Evolutionary conservation across 495 filamentous ascomycete genomes (phyloP), one percentile per base, ranked within the genome.

Genomic region (Achaetomiella virescens): DNA sequence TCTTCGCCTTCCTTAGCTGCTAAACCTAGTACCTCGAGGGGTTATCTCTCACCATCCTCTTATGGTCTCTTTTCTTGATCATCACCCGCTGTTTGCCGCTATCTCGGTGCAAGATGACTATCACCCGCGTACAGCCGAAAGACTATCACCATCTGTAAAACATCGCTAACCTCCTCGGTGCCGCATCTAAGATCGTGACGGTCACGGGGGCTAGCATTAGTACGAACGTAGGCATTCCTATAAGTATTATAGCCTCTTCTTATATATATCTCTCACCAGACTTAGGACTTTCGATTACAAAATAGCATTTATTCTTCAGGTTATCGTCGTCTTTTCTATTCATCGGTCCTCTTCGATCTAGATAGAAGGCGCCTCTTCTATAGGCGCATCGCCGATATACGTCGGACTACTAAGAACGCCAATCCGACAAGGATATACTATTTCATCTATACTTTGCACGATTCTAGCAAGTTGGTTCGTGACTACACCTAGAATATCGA

Each of bases 401-500:
- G 57, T 48, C 50, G 36, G 18, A 45, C 14, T 22, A 24, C n/a
- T 48, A 44, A 59, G 35, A 20, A 18, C 14, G 56, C 49, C 21
- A 41, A 10, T 25, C 55, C 48, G 25, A 58, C 55, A 58, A 52
- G 31, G 38, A 54, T 46, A 27, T 38, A 55, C 37, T 20, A 27
- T 33, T 54, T 54, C 27, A 59, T 59, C 50, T 24, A 18, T 54
- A 2, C 17, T 12, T 49, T 59, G 50, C 49, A 41, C 48, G 33
- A 55, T 41, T 33, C 45, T 50, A 24, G 52, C 20, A 60, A 44
- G 24, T 25, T 60, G 52, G 52, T 60, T 52, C 52, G 52, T 47
- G 45, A 41, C 51, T 60, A 60, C 31, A 60, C 58, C 58, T 41
- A 60, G 25, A 60, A 52, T 33, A 60, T 60, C 41, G 48, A 55